Conservation (phyloP, 208 protist genomes). For the Acanthamoeba triangularis region DNA sequence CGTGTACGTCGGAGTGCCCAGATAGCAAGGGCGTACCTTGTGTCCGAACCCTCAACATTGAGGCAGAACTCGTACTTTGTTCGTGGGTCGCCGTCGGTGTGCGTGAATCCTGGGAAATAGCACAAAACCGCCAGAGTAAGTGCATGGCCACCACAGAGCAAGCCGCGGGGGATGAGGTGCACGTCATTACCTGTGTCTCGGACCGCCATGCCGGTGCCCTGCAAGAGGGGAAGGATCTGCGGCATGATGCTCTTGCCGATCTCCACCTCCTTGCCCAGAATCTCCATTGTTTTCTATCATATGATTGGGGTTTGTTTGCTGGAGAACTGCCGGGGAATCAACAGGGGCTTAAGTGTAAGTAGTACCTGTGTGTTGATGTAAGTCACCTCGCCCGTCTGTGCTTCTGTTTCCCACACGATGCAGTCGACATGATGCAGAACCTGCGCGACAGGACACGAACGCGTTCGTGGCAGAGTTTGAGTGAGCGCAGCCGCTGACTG, state of each 20-base stretch:
- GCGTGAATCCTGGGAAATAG: conserved; percentile 8
- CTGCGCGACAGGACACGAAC: neutral
- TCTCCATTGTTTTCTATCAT: conserved; percentile 16
- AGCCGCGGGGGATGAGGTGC: neutral
- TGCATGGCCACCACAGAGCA: neutral
- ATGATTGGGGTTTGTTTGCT: no score
- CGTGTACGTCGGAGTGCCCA: neutral
- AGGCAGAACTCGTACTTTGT: conserved; percentile 60
- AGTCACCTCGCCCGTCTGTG: conserved; percentile 8
- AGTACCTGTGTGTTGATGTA: conserved; percentile 54
- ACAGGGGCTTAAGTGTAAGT: no score
- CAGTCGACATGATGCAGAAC: conserved; percentile 45
- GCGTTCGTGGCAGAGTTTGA: no score
- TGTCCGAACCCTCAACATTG: conserved; percentile 3
- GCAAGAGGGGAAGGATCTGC: neutral
- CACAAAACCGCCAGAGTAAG: neutral
- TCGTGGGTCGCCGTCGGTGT: conserved; percentile 16
- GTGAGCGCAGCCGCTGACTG: no score
- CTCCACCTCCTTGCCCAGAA: conserved; percentile 8
- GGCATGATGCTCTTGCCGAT: neutral
- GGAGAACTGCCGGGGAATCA: no score
- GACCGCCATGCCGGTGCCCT: neutral
- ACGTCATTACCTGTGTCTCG: neutral
- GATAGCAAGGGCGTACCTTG: neutral
- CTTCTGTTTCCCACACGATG: conserved; percentile 46